Percentiles rank a stretch among this genome's conserved stretches.
These are phyloP conservation scores for Malus orientalis DNA, from an alignment of 306 rosid genomes.

Conservation along the genomic window DNA sequence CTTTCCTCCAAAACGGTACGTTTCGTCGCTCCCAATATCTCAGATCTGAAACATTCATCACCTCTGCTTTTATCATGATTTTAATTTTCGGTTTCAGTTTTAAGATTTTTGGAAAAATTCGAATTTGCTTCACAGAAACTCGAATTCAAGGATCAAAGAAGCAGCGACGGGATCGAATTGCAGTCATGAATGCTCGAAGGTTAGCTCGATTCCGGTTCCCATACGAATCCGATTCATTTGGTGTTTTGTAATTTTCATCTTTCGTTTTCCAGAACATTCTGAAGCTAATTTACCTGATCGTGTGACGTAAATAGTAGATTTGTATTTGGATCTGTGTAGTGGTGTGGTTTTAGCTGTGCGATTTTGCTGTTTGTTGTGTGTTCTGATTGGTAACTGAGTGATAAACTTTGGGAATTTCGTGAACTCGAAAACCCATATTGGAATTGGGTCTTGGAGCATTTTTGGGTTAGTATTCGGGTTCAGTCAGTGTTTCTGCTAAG, in stretches of 20 bases:
- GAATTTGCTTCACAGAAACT: not conserved
- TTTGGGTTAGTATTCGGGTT: not conserved
- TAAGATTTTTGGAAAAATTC: not conserved
- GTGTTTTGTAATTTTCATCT: not conserved
- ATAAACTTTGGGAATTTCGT: not conserved
- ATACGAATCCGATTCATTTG: not conserved
- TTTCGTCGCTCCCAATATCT: not conserved
- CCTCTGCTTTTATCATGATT: not conserved
- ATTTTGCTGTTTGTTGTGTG: not conserved
- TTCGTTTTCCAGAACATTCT: not conserved
- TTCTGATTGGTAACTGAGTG: not conserved
- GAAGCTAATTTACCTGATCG: not conserved
- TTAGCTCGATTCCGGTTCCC: constrained; percentile 4
- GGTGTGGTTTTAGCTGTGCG: not conserved
- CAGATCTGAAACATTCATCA: constrained; percentile 6
- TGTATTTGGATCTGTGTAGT: constrained; percentile 9
- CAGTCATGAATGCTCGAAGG: constrained; percentile 50
- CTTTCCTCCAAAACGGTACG: constrained; percentile 21
- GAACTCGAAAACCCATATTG: not conserved
- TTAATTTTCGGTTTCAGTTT: not conserved
- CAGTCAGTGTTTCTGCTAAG: not conserved
- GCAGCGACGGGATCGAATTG: not conserved
- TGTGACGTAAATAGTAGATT: not conserved
- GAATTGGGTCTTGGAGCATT: not conserved
- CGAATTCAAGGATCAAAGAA: not conserved